Evolutionary conservation across 208 protist genomes (phyloP), one percentile per base, ranked within the genome.

Genomic region (Trypanosoma melophagium): DNA sequence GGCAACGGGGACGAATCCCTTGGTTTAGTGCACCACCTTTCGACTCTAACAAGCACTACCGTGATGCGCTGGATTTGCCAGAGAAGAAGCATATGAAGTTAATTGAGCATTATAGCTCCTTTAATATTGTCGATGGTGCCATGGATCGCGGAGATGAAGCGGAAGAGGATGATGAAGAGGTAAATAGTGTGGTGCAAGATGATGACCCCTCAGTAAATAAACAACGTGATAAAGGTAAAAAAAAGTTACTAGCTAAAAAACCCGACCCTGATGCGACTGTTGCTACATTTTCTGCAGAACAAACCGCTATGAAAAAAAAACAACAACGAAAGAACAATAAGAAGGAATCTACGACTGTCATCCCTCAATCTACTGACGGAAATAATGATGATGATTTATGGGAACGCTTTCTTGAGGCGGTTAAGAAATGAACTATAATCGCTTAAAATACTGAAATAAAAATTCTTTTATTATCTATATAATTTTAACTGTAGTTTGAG

Each of bases 1-100:
- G 90, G 88, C 94, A 99, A 76, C 79, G 98, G 47, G 99, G 98
- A 31, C 75, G 82, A 45, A 77, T 99, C 12, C 98, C 98, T 12
- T 99, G 97, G 90, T 99, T 99, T 77, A 90, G 83, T 16, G 70
- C 87, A 13, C 97, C 98, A 3, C 93, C 96, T 10, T 91, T 90
- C 60, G 80, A 96, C n/a, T 86, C 86, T 1, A 95, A 95, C 60
- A 89, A 92, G 64, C 82, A 95, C 51, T 94, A 91, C 75, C 84
- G 89, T 25, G 89, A 95, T 65, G 80, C 86, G 4, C 17, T 89
- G 59, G 74, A 81, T 47, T 56, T 80, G 54, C 79, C 89, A 19
- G 79, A 88, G 60, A 79, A 69, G 44, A 90, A 86, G 64, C 86
- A 91, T 49, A 90, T 96, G 86, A 94, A 93, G 76, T 28, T 83